Evolutionary conservation across 352 stramenopile species (phyloP).

Genomic region (Pythium myriotylum): DNA sequence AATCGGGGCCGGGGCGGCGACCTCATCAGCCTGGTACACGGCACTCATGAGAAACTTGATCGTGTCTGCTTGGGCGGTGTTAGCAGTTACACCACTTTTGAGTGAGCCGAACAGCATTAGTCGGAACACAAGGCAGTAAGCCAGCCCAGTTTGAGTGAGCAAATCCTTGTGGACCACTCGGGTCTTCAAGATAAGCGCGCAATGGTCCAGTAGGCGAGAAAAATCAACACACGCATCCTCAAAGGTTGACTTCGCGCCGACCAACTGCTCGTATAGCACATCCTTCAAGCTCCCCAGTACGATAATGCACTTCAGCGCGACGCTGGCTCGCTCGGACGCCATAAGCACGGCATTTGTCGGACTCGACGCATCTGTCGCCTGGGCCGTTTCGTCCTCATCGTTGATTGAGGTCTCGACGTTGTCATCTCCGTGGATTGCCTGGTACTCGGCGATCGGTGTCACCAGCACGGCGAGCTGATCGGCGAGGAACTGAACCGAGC

Average conservation of each 20-base stretch:
- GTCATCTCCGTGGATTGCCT: constrained; percentile 17
- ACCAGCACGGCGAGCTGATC: constrained; percentile 46
- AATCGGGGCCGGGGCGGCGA: background rate
- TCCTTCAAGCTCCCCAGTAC: constrained; percentile 68
- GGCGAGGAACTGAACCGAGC: constrained; percentile 55
- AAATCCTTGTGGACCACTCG: constrained; percentile 80
- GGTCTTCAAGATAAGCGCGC: constrained; percentile 67
- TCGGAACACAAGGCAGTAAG: constrained; percentile 68
- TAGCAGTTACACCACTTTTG: background rate
- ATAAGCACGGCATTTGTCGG: constrained; percentile 74
- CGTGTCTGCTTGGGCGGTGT: background rate
- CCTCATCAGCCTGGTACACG: background rate
- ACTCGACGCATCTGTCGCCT: constrained; percentile 9
- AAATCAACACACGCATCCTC: constrained; percentile 28
- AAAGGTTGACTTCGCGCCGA: constrained; percentile 10
- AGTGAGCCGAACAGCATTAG: constrained; percentile 48
- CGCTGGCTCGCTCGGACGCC: constrained; percentile 70
- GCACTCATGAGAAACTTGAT: constrained; percentile 29
- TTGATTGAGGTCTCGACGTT: background rate
- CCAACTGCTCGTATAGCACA: constrained; percentile 39
- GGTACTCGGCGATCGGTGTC: constrained; percentile 21
- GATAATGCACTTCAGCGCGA: constrained; percentile 74
- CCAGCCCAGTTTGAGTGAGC: constrained; percentile 72
- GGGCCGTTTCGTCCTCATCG: constrained; percentile 18
- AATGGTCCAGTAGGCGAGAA: constrained; percentile 51